phyloP scores from a whole-genome alignment of 768 basidiomycete species.

The Hericium erinaceus region DNA sequence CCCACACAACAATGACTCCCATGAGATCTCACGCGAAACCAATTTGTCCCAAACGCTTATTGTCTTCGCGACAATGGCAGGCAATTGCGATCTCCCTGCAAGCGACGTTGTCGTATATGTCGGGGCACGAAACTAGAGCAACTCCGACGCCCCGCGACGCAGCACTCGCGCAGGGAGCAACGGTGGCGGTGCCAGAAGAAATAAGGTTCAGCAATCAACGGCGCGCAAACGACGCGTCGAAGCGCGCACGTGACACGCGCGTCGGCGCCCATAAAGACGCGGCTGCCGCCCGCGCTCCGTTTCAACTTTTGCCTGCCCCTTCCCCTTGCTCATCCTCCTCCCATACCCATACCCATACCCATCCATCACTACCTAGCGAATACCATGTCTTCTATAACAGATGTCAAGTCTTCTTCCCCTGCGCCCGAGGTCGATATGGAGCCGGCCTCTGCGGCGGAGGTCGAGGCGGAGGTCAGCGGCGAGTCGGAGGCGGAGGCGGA shows the following conservation, averaged over 20 bases:
- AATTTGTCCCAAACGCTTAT: too few relatives aligned
- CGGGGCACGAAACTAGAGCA: too few relatives aligned
- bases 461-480: not conserved
- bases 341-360: not conserved
- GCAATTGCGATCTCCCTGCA: too few relatives aligned
- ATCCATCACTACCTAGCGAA: not conserved
- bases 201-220: conserved; percentile 16
- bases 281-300: not conserved
- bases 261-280: conserved; percentile 13
- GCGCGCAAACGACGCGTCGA: not conserved
- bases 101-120: too few relatives aligned
- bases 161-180: too few relatives aligned
- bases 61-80: too few relatives aligned
- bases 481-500: conserved; percentile 3
- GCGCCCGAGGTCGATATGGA: not conserved
- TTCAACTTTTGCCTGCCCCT: conserved; percentile 3
- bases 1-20: too few relatives aligned
- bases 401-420: not conserved
- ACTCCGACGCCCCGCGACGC: too few relatives aligned
- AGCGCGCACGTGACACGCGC: conserved; percentile 13
- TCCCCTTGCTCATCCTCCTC: not conserved
- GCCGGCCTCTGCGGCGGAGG: conserved; percentile 2
- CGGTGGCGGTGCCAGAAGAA: conserved; percentile 11
- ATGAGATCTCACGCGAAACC: too few relatives aligned
- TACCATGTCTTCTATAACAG: conserved; percentile 5